Base-by-base conservation (phyloP, 768 basidiomycete species). In the Boletus sensibilis region DNA sequence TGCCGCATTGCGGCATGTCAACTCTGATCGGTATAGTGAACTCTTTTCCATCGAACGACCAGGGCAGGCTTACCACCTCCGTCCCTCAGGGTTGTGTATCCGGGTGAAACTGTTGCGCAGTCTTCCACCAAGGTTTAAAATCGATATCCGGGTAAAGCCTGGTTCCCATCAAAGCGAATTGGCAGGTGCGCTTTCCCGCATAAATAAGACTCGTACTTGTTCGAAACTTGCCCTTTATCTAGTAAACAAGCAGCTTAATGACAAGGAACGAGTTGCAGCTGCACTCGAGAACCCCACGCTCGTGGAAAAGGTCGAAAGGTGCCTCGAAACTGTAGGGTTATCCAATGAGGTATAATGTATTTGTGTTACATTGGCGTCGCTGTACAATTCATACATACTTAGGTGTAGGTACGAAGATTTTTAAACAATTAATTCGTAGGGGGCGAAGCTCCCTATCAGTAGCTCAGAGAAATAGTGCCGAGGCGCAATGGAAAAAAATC, bases 211-310 rank as follows among this genome's bases (percentile, higher is more conserved):
- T 31, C 11, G 13, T n/a, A 11, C 10, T 21, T n/a, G 27, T 54
- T 34, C 8, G 4, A n/a, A 23, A 18, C 29, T 45, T 25, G 14
- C 3, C 11, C 50, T 38, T 8, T 13, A 8, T 25, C 46, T 60
- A 96, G 97, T 99, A 12, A 99, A 98, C 74, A 98, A 98, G 71
- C 97, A 99, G 67, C 79, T 99, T 34, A 99, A 99, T 65, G 97
- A 99, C 76, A 99, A 99, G 73, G 97, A 99, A 74, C 82, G 97
- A 39, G 97, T 98, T 2, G 94, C 94, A 25, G 97, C 97, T 12
- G 97, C 97, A 1, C 79, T 98, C 46, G 97, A 99, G 73, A 98
- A 98, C 73, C 81, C 85, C 3, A 82, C 88, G 29, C 80, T 99
- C 5, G 69, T 98, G 2, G 88, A 89, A 52, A 92, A 92, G 0